Percentiles rank a stretch among this genome's conserved stretches.
Conservation (phyloP, 1,139 yeast species). For the Nakaseomyces uthaithaninus region DNA sequence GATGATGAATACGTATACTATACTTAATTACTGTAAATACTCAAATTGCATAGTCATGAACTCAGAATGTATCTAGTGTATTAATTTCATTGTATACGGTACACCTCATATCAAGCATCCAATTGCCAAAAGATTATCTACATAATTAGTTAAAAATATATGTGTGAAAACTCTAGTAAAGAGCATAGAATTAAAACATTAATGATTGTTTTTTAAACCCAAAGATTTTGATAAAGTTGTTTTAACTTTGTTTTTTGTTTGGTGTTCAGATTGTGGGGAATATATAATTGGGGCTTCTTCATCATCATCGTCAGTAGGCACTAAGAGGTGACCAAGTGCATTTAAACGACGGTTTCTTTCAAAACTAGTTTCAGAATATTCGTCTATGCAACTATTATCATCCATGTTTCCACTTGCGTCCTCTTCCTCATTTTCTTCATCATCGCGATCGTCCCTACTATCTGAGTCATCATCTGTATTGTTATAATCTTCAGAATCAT, state of each 20-base stretch:
- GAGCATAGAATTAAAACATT: no score
- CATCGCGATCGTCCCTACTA: conserved; percentile 6
- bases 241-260: conserved; percentile 2
- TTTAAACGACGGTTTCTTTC: conserved; percentile 73
- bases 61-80: neutral
- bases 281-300: conserved; percentile 36
- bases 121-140: no score
- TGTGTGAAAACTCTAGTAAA: no score
- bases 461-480: conserved; percentile 12
- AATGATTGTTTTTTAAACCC: neutral
- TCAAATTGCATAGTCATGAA: neutral
- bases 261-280: neutral
- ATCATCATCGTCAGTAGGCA: conserved; percentile 46
- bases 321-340: conserved; percentile 56
- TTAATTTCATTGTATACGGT: no score
- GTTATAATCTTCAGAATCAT: conserved; percentile 3
- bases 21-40: conserved; percentile 1
- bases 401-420: conserved; percentile 19
- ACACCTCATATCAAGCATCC: no score
- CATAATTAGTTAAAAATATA: no score
- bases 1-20: neutral
- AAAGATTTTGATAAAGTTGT: neutral
- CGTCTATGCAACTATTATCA: conserved; percentile 18
- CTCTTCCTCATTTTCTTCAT: conserved; percentile 9
- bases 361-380: conserved; percentile 52